Percentiles rank a stretch among this genome's conserved stretches.
These are phyloP conservation scores for Cicer arietinum DNA, from an alignment of 306 rosid species.

Conservation along the genomic window DNA sequence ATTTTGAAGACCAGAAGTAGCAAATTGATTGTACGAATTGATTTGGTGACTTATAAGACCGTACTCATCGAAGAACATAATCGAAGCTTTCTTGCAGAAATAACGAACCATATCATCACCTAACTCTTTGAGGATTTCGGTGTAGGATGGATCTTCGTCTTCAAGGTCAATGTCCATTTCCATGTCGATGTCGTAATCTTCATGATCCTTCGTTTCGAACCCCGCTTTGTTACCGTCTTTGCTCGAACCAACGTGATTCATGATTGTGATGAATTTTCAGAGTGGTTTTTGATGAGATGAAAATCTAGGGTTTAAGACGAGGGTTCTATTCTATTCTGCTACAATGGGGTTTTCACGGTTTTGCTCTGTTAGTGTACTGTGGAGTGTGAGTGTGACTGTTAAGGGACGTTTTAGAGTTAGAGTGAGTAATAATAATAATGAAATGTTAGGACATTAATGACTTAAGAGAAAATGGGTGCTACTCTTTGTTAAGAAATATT, in stretches of 20 bases:
- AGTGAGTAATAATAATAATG: no score
- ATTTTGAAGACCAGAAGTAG: conserved; percentile 58
- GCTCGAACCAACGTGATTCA: conserved; percentile 63
- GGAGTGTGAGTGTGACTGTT: not conserved
- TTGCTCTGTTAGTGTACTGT: not conserved
- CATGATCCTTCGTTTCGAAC: conserved; percentile 27
- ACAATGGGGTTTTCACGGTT: not conserved
- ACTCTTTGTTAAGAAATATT: no score
- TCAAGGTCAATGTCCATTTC: conserved; percentile 38
- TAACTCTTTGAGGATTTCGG: conserved; percentile 49
- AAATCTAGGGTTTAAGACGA: conserved; percentile 2
- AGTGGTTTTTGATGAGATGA: not conserved
- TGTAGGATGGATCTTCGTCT: not conserved
- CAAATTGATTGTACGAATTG: conserved; percentile 75
- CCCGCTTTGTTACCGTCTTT: conserved; percentile 46
- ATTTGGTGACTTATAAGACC: conserved; percentile 93
- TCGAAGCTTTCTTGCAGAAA: conserved; percentile 64
- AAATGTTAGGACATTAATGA: no score
- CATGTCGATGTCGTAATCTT: conserved; percentile 32
- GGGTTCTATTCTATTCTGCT: not conserved
- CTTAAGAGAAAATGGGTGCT: no score
- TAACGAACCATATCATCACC: conserved; percentile 46
- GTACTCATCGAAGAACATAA: conserved; percentile 61
- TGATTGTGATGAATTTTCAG: conserved; percentile 26
- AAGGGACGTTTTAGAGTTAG: not conserved